Evolutionary conservation across 495 filamentous ascomycete genomes (phyloP), one percentile per base, ranked within the genome.

Genomic region (Aspergillus sclerotioniger): DNA sequence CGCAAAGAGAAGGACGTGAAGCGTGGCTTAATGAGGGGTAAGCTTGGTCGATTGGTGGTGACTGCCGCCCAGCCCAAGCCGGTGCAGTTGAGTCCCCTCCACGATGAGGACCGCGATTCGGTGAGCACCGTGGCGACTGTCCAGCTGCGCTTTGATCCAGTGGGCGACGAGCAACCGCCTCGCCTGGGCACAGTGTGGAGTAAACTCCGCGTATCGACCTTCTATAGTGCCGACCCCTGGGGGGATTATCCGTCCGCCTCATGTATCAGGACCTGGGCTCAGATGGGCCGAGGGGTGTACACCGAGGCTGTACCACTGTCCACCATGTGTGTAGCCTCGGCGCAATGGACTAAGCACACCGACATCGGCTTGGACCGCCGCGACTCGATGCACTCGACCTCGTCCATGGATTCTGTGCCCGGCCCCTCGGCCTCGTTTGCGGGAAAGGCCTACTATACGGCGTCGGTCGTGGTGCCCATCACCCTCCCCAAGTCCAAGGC

Each of bases 171-270:
- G 19, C 63, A 76, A 19, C 90, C 90, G 13, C 94, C 94, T 3
- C 79, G 76, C 31, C 77, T 98, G 7, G 82, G 82, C 20, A 77
- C 75, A 5, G 71, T 96, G 25, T 73, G 76, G 15, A 87, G 82
- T 57, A 96, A 90, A 71, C 72, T 98, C 28, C 87, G 83, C 43
- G 84, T 85, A 2, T 76, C 77, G 52, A 98, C 92, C 2, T 96
- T 84, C 75, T 97, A 79, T 73, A 76, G 86, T 51, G 71, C 80
- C 6, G 64, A 80, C 33, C 88, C 91, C 3, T 87, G 87, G 75
- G 64, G 65, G 2, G 69, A 77, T 35, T 75, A 73, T 43, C 79
- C 79, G 9, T 71, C 57, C 28, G 60, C 63, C 15, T 62, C 63
- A 4, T 51, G 43, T 13, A 48, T 45, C 12, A 31, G 62, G 20